These are phyloP conservation scores for Hemileccinum impolitum DNA, from an alignment of 768 basidiomycete genomes.

Conservation along the genomic window DNA sequence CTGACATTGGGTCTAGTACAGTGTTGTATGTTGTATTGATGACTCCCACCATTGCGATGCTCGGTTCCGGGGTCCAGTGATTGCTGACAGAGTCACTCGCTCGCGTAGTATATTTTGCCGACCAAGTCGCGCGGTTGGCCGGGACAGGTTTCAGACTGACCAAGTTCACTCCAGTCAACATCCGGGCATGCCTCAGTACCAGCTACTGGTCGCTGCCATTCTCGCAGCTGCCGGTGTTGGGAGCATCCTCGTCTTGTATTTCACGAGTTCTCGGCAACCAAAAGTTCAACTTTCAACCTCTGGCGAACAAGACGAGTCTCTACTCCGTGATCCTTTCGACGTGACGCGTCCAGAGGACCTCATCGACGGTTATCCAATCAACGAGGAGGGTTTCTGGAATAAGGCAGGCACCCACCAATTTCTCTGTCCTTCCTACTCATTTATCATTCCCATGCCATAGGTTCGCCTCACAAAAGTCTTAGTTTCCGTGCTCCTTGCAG, in stretches of 20 bases:
- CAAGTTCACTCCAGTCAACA: neutral
- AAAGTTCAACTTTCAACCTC: conserved; percentile 49
- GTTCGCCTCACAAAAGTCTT: conserved; percentile 57
- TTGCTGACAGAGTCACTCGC: conserved; percentile 4
- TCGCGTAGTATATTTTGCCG: conserved; percentile 1
- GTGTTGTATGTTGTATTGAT: neutral
- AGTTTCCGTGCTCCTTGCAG: conserved; percentile 43
- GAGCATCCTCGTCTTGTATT: conserved; percentile 44
- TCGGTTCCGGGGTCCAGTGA: conserved; percentile 8
- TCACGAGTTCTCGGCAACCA: conserved; percentile 41
- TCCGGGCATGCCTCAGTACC: conserved; percentile 53
- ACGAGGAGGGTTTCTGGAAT: conserved; percentile 60
- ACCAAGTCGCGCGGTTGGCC: neutral
- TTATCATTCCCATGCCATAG: conserved; percentile 32
- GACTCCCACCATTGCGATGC: neutral
- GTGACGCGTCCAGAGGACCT: conserved; percentile 72
- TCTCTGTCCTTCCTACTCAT: neutral
- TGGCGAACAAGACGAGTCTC: conserved; percentile 21
- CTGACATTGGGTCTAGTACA: too few species aligned
- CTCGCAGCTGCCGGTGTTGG: conserved; percentile 42
- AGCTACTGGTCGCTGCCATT: conserved; percentile 50
- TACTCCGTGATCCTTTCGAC: conserved; percentile 56
- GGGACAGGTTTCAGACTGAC: neutral
- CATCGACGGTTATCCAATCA: conserved; percentile 62
- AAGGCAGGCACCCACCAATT: conserved; percentile 35